Base-by-base conservation (phyloP, 1,284 basidiomycete genomes). In the Ustilago bromivora region DNA sequence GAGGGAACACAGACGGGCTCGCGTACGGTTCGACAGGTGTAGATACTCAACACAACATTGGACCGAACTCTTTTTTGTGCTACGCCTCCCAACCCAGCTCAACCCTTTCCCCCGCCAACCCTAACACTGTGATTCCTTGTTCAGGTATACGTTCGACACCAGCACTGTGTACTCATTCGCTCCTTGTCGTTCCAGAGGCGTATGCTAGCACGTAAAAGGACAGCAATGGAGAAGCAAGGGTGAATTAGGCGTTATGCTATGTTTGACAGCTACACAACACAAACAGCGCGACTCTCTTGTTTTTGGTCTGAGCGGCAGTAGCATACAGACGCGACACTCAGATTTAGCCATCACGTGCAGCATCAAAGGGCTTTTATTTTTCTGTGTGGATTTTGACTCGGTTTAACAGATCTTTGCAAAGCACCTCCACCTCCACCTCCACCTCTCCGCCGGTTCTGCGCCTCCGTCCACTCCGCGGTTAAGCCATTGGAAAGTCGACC, bases 331-430 rank as follows among this genome's bases (percentile, higher is more conserved):
- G 53, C 60, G 60, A 31, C 3, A 2, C 9, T 35, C 41, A 17
- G 36, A 23, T 13, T 51, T 12, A 10, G 8, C 61, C 61, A 63
- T 63, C 61, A 63, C 61, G 61, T 63, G 61, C 61, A 49, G 5
- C 35, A 23, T 13, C 49, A 51, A 17, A 40, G 38, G 23, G 34
- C 57, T 51, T 11, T 46, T 40, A 34, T 19, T 5, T 40, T 19
- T 59, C 3, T 17, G 1, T n/a, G 1, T 1, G 12, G 15, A 11
- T 15, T 41, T 17, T 10, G 13, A 51, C 13, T 7, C 49, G 49
- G 28, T 32, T n/a, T 51, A 51, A 51, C 49, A 51, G 0, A 11
- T 31, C 2, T 1, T 10, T 49, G 9, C 6, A 5, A 54, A 2
- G 10, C n/a, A 23, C 59, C 28, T 61, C 59, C 60, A 54, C 54